These are phyloP conservation scores for Flueggea neowawraea DNA, from an alignment of 441 rosid species.

Conservation along the genomic window DNA sequence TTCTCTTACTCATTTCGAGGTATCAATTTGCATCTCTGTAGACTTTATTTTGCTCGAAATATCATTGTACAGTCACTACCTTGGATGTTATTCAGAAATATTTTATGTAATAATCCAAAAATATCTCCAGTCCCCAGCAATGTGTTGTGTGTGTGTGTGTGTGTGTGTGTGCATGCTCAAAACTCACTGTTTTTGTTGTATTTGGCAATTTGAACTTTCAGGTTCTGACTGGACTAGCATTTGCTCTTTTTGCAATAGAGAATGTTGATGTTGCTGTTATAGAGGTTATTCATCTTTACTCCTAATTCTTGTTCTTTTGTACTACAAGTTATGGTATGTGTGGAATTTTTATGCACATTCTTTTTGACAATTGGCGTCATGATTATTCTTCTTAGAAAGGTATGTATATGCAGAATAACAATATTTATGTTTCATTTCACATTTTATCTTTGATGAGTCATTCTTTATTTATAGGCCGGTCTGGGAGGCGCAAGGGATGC, in stretches of 20 bases:
- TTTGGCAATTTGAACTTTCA: conserved; percentile 22
- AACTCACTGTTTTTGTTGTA: not conserved
- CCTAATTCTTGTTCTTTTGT: conserved; percentile 2
- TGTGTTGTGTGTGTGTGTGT: no score
- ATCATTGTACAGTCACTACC: no score
- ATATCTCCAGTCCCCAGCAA: no score
- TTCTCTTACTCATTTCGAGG: conserved; percentile 87
- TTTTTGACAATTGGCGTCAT: not conserved
- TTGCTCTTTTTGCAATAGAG: conserved; percentile 62
- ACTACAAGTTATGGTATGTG: not conserved
- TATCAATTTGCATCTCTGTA: conserved; percentile 12
- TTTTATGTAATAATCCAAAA: no score
- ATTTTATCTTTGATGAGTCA: conserved; percentile 4
- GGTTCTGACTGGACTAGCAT: conserved; percentile 83
- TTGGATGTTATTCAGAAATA: no score
- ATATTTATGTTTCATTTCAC: not conserved
- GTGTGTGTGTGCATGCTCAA: not conserved
- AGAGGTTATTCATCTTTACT: conserved; percentile 48
- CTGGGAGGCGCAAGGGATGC: conserved; percentile 96
- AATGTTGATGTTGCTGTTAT: conserved; percentile 70
- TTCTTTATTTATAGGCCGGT: conserved; percentile 48
- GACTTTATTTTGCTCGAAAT: no score
- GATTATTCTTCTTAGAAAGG: conserved; percentile 5
- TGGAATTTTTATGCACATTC: not conserved
- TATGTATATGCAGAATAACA: not conserved